Conservation (phyloP, 306 rosid genomes). For the Gynostemma pentaphyllum region DNA sequence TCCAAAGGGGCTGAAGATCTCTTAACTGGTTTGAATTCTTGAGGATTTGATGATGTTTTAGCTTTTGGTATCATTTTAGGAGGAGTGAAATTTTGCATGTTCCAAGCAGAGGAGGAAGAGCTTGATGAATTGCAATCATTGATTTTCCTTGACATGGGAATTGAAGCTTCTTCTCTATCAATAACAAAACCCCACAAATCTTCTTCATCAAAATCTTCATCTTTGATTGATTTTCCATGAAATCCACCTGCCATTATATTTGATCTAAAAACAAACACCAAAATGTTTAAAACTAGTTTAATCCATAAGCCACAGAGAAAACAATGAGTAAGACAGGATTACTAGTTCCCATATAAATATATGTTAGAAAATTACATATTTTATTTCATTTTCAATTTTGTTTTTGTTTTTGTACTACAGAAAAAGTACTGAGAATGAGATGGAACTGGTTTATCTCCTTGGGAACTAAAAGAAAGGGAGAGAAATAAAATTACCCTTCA, state of each 20-base stretch:
- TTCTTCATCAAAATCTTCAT: slow-evolving; percentile 55
- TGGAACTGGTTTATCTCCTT: slow-evolving; percentile 12
- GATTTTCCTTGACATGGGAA: slow-evolving; percentile 12
- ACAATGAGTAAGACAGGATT: slow-evolving; percentile 3
- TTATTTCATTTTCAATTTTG: neutral
- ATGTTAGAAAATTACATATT: slow-evolving; percentile 10
- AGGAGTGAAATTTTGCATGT: slow-evolving; percentile 10
- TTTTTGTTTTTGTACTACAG: neutral
- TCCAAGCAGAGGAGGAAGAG: slow-evolving; percentile 46
- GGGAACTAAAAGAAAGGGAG: slow-evolving; percentile 51
- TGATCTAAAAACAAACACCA: slow-evolving; percentile 15
- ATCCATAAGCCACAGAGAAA: slow-evolving; percentile 4
- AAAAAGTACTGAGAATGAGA: slow-evolving; percentile 3
- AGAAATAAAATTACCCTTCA: slow-evolving; percentile 31
- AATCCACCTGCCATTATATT: slow-evolving; percentile 44
- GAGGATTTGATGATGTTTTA: slow-evolving; percentile 15
- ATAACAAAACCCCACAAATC: slow-evolving; percentile 34
- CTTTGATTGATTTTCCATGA: slow-evolving; percentile 21
- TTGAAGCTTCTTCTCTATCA: slow-evolving; percentile 22
- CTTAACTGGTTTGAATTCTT: slow-evolving; percentile 21
- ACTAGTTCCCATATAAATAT: slow-evolving; percentile 18
- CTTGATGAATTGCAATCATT: slow-evolving; percentile 18
- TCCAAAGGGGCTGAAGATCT: slow-evolving; percentile 65
- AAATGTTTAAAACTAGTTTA: neutral
- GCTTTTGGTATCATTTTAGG: slow-evolving; percentile 46